Base-by-base conservation (phyloP, 106 monocot genomes). In the Phalaenopsis equestris region DNA sequence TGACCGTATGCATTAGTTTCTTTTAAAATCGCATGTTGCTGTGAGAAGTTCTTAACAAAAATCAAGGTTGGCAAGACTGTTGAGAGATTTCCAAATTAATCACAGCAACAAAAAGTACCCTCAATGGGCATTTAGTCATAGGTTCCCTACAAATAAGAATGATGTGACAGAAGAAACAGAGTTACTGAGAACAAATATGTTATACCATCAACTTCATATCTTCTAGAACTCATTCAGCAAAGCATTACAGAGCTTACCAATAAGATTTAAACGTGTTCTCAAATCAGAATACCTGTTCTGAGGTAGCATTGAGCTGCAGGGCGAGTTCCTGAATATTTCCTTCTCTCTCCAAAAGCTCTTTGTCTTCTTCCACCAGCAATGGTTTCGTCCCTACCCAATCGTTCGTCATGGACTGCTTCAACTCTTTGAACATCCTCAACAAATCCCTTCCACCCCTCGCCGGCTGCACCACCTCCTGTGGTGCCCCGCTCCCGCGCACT, bases 401-500 rank as follows among this genome's bases (percentile, higher is more conserved):
- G 43, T 88, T 88, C 12, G 86, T 72, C 78, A 93, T 85, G 4
- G 90, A 88, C 88, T 93, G 90, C 78, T 83, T 93, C 79, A 93
- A 80, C 81, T 93, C 93, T 87, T 82, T 93, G 19, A 93, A 93
- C 19, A 93, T 88, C 82, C 93, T 88, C 48, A 93, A 42, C 79
- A 93, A 65, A 78, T 90, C 93, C 65, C 89, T 86, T 5, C 92
- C 92, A 9, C 89, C 92, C 61, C 82, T 92, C 23, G 92, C 89
- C 30, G 92, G 87, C 89, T 87, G 85, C 80, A 78, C 87, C 55
- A 79, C 89, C 14, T 92, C 91, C 80, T 86, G 84, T 12, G 84
- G 86, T 24, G 77, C 86, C 23, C 82, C 75, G 75, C 86, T 0
- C 12, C 79, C 23, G 4, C 15, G 39, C 37, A 15, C 39, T 39